Conservation (phyloP, 1,284 basidiomycete genomes). For the Pterulicium gracile region DNA sequence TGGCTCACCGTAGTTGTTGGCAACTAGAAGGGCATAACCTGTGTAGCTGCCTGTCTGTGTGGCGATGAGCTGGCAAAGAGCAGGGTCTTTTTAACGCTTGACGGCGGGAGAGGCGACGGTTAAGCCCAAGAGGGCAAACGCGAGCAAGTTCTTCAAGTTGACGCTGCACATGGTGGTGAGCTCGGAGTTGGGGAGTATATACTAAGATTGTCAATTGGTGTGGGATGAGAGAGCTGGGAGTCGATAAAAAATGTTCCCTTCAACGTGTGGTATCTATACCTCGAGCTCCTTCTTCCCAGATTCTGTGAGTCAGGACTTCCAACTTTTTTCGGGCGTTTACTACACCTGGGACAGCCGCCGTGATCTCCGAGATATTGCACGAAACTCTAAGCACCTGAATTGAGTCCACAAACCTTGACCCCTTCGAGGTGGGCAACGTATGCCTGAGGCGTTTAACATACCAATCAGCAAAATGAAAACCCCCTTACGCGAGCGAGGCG, state of each 20-base stretch:
- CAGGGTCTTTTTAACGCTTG: neutral
- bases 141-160: neutral
- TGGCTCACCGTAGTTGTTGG: neutral
- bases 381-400: too few species aligned
- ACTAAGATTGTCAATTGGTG: neutral
- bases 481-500: too few species aligned
- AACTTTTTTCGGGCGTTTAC: too few species aligned
- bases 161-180: too few species aligned
- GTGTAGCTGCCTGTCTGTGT: neutral
- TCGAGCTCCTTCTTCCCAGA: neutral
- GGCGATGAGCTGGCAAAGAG: neutral
- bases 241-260: neutral
- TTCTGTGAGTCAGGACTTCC: neutral
- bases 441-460: too few species aligned
- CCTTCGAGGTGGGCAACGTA: too few species aligned
- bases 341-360: too few species aligned
- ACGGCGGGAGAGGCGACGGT: neutral
- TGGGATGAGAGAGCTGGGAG: neutral
- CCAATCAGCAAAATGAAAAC: too few species aligned
- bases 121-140: neutral
- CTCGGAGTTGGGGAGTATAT: neutral
- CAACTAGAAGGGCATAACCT: neutral
- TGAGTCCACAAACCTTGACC: too few species aligned
- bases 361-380: too few species aligned
- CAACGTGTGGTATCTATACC: neutral